These are phyloP conservation scores for Cornus suecica DNA, from an alignment of 148 eudicot genomes.

Conservation along the genomic window DNA sequence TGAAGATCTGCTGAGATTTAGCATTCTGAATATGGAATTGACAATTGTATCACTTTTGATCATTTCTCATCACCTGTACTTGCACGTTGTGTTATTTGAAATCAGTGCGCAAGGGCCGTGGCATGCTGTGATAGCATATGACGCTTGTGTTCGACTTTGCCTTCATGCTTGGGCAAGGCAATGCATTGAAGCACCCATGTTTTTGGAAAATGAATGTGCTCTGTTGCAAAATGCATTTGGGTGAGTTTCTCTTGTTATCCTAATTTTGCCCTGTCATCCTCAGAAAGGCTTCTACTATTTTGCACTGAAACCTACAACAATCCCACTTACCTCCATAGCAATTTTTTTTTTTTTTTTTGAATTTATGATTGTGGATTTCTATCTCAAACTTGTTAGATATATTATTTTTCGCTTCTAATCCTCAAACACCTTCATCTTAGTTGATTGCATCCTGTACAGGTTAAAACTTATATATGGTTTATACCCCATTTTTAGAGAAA, in stretches of 20 bases:
- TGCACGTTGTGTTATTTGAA: conserved; percentile 3
- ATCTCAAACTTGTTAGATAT: neutral
- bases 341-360: too few species aligned
- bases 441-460: too few species aligned
- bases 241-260: conserved; percentile 25
- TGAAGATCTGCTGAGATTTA: neutral
- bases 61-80: neutral
- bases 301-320: too few species aligned
- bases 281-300: neutral
- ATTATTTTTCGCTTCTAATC: neutral
- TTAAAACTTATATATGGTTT: too few species aligned
- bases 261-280: neutral
- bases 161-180: conserved; percentile 98
- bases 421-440: neutral
- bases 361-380: neutral
- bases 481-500: neutral
- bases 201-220: conserved; percentile 89
- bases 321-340: neutral
- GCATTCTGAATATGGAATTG: neutral
- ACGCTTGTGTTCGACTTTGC: conserved; percentile 93
- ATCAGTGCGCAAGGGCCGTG: conserved; percentile 90
- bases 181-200: conserved; percentile 86
- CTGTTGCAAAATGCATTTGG: conserved; percentile 71
- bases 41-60: neutral
- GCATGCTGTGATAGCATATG: conserved; percentile 85